phyloP scores from a whole-genome alignment of 805 yeast species.

The Priceomyces medius region DNA sequence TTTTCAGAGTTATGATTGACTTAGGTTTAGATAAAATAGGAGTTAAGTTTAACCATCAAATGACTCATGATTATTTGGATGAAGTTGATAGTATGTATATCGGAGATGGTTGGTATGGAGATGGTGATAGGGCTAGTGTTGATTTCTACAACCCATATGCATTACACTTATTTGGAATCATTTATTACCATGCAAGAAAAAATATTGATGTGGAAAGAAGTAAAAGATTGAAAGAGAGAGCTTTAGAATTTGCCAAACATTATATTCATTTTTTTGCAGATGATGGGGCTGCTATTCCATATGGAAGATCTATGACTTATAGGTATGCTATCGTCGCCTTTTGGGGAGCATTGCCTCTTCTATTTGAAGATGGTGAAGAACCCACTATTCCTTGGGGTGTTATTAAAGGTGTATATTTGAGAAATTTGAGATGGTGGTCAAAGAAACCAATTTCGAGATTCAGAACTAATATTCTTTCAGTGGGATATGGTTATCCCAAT shows the following conservation, averaged over 20 bases:
- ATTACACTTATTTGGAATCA: conserved; percentile 25
- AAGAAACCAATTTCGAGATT: conserved; percentile 10
- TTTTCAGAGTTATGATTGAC: conserved; percentile 25
- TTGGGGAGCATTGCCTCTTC: conserved; percentile 11
- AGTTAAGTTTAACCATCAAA: conserved; percentile 9
- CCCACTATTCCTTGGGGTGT: conserved; percentile 12
- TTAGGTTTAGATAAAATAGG: conserved; percentile 23
- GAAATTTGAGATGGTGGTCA: conserved; percentile 12
- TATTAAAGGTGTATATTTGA: conserved; percentile 9
- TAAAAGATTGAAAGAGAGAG: conserved; percentile 15
- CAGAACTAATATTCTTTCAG: conserved; percentile 9
- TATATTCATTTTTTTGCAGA: conserved; percentile 19
- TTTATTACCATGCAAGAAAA: conserved; percentile 14
- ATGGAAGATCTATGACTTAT: conserved; percentile 14
- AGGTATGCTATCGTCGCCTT: conserved; percentile 12
- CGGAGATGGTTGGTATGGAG: conserved; percentile 30
- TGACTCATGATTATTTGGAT: conserved; percentile 16
- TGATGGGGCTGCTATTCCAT: conserved; percentile 12
- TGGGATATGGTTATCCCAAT: conserved; percentile 14
- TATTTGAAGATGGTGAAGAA: conserved; percentile 4
- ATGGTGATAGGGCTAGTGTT: conserved; percentile 20
- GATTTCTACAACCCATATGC: conserved; percentile 32
- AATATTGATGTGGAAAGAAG: conserved; percentile 15
- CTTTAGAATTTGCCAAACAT: conserved; percentile 19
- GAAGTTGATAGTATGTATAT: conserved; percentile 20